Conservation (phyloP, 2,329 filamentous ascomycete genomes). For the Aspergillus novofumigatus region DNA sequence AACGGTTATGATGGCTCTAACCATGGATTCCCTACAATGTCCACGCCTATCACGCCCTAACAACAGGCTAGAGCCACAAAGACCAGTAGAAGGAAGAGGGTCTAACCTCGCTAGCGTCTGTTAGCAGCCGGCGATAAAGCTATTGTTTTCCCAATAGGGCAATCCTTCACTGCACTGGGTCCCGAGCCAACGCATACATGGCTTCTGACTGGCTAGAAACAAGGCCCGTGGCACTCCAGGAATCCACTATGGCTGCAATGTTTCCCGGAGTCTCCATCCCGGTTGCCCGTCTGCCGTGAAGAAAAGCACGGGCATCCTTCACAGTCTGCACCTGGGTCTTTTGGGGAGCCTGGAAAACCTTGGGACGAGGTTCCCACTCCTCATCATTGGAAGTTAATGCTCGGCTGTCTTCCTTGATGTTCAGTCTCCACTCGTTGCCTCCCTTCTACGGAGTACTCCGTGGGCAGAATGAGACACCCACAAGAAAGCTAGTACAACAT, state of each 20-base stretch:
- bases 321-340: neutral
- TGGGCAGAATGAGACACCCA: neutral
- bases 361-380: neutral
- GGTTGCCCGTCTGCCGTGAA: neutral
- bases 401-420: neutral
- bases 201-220: neutral
- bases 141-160: neutral
- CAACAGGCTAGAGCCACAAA: neutral
- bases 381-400: neutral
- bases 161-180: neutral
- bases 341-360: neutral
- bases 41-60: neutral
- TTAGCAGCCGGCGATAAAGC: neutral
- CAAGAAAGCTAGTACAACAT: too few relatives aligned
- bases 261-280: neutral
- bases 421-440: neutral
- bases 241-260: neutral
- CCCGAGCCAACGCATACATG: neutral
- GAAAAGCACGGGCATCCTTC: neutral
- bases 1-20: neutral
- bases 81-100: neutral
- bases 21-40: neutral
- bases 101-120: neutral
- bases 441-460: neutral
- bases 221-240: neutral